Percentiles rank a stretch among this genome's conserved stretches.
phyloP scores from a whole-genome alignment of 192 early-diverging fungal genomes.

The Backusella westeae region DNA sequence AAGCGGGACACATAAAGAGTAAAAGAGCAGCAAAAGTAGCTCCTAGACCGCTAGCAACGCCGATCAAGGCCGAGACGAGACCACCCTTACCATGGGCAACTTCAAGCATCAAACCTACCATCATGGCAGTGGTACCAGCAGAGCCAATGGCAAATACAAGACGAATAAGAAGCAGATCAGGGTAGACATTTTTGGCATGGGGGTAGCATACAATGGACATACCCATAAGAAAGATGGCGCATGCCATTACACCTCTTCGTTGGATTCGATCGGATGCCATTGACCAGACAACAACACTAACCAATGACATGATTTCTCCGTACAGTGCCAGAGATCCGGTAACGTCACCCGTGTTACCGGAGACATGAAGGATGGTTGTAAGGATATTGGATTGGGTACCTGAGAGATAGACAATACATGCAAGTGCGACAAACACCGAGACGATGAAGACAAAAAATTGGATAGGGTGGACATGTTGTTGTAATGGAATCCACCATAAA shows the following conservation, averaged over 20 bases:
- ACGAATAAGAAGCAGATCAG: conserved; percentile 55
- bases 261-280: conserved; percentile 58
- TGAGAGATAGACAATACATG: conserved; percentile 40
- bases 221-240: conserved; percentile 52
- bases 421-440: conserved; percentile 29
- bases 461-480: conserved; percentile 12
- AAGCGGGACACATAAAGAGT: conserved; percentile 38
- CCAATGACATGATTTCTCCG: conserved; percentile 59
- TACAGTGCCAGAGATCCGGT: conserved; percentile 62
- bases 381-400: conserved; percentile 42
- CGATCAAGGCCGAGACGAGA: conserved; percentile 54
- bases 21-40: conserved; percentile 53
- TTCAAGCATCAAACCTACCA: conserved; percentile 58
- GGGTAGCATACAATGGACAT: conserved; percentile 51
- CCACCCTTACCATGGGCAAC: conserved; percentile 48
- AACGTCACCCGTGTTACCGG: conserved; percentile 28
- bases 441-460: conserved; percentile 33
- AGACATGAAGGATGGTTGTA: conserved; percentile 26
- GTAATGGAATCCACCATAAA: conserved; percentile 34
- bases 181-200: conserved; percentile 53
- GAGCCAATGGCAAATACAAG: conserved; percentile 70
- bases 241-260: conserved; percentile 50
- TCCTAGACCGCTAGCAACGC: conserved; percentile 59
- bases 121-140: conserved; percentile 61
- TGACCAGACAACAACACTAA: conserved; percentile 48